phyloP scores from a whole-genome alignment of 768 basidiomycete genomes.

The Russula foetens region DNA sequence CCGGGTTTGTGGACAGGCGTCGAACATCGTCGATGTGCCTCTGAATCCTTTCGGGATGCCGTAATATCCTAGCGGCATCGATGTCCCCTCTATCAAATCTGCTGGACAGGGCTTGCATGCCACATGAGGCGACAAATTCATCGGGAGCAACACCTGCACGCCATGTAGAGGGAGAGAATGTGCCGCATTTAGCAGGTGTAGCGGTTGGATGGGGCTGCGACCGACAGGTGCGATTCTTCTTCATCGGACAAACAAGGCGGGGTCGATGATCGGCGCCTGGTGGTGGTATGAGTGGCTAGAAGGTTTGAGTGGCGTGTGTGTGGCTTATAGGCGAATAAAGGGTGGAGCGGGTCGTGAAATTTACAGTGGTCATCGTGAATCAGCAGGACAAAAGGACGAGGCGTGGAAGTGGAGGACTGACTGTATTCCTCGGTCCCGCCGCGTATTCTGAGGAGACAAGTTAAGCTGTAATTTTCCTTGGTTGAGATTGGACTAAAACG shows the following conservation, averaged over 20 bases:
- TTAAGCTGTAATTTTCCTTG: background rate
- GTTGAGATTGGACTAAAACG: background rate
- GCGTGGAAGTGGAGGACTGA: background rate
- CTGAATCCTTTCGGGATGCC: background rate
- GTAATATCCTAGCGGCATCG: background rate
- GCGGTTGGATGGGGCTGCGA: slow-evolving; percentile 4
- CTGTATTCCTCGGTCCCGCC: background rate
- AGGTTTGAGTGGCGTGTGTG: background rate
- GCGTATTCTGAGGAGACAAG: background rate
- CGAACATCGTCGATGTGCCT: slow-evolving; percentile 6
- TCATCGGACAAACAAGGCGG: background rate
- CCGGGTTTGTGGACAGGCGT: background rate
- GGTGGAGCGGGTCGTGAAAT: background rate
- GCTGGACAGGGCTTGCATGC: background rate
- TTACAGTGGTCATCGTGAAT: background rate
- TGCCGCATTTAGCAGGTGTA: slow-evolving; percentile 15
- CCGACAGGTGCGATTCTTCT: background rate
- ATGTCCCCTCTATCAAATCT: background rate
- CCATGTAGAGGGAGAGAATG: background rate
- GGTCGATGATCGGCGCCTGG: background rate
- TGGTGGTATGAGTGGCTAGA: background rate
- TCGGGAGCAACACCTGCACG: background rate
- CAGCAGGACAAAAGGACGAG: background rate
- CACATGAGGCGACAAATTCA: background rate
- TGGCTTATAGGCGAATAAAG: background rate